These are phyloP conservation scores for Macrotyloma uniflorum DNA, from an alignment of 306 rosid species.

Conservation along the genomic window DNA sequence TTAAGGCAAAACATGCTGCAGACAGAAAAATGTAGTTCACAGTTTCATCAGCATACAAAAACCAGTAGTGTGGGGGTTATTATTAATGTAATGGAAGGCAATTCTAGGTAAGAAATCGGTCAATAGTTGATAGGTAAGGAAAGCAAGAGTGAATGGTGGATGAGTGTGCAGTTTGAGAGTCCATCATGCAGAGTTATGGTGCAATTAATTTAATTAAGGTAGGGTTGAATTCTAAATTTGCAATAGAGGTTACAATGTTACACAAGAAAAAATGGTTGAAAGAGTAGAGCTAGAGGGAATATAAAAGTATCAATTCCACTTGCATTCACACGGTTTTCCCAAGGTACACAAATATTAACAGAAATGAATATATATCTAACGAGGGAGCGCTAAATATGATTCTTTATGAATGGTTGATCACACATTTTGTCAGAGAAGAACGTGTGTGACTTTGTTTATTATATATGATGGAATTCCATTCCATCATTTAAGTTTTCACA, in stretches of 20 bases:
- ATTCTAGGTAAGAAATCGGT: background rate
- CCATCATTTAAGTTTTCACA: background rate
- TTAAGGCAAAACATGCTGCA: background rate
- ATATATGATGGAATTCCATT: background rate
- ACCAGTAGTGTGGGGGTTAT: background rate
- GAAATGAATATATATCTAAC: background rate
- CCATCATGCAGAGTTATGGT: constrained; percentile 5
- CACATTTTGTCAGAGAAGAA: constrained; percentile 41
- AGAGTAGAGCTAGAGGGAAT: background rate
- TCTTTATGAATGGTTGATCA: constrained; percentile 14
- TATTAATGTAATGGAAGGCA: background rate
- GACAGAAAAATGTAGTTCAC: constrained; percentile 13
- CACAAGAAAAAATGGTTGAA: constrained; percentile 5
- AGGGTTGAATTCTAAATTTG: constrained; percentile 2
- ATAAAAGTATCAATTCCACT: constrained; percentile 11
- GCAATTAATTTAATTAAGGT: constrained; percentile 27
- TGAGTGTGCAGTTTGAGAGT: constrained; percentile 8
- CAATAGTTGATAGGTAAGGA: background rate
- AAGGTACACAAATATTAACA: background rate
- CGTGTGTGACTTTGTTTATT: constrained; percentile 19
- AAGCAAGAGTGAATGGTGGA: constrained; percentile 16
- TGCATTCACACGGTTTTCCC: constrained; percentile 2
- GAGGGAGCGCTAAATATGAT: constrained; percentile 13
- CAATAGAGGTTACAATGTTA: background rate
- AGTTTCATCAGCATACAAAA: background rate